phyloP scores from a whole-genome alignment of 2,329 filamentous ascomycete species.

The Rutstroemia sp. region DNA sequence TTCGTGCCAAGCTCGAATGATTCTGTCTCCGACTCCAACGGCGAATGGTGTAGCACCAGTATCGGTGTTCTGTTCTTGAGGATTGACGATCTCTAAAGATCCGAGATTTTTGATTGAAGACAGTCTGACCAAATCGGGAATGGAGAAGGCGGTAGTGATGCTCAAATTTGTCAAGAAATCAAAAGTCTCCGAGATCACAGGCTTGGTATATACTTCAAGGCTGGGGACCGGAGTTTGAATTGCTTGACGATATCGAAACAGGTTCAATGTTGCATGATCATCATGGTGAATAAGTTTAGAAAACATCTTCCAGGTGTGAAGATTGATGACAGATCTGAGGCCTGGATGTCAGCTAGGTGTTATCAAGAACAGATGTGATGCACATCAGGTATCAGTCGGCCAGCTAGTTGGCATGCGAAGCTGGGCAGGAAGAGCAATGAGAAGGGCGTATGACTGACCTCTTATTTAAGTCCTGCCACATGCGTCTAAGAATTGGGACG shows the following conservation, averaged over 20 bases:
- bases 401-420: no score
- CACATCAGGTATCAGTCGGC: no score
- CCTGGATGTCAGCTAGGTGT: no score
- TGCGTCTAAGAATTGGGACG: background rate
- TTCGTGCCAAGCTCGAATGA: constrained; percentile 28
- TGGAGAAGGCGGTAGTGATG: constrained; percentile 23
- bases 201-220: constrained; percentile 21
- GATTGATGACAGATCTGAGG: constrained; percentile 20
- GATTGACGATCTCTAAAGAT: constrained; percentile 25
- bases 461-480: background rate
- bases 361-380: no score
- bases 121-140: constrained; percentile 25
- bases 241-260: constrained; percentile 22
- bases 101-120: constrained; percentile 27
- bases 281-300: constrained; percentile 19
- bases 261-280: constrained; percentile 11
- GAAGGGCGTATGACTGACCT: background rate
- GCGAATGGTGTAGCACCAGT: background rate
- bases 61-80: background rate
- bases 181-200: constrained; percentile 24
- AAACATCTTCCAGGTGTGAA: constrained; percentile 26
- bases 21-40: constrained; percentile 17
- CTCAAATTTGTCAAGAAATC: constrained; percentile 28
- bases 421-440: background rate
- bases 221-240: constrained; percentile 18